Base-by-base conservation (phyloP, 352 stramenopile genomes). In the Phytophthora tentaculata region DNA sequence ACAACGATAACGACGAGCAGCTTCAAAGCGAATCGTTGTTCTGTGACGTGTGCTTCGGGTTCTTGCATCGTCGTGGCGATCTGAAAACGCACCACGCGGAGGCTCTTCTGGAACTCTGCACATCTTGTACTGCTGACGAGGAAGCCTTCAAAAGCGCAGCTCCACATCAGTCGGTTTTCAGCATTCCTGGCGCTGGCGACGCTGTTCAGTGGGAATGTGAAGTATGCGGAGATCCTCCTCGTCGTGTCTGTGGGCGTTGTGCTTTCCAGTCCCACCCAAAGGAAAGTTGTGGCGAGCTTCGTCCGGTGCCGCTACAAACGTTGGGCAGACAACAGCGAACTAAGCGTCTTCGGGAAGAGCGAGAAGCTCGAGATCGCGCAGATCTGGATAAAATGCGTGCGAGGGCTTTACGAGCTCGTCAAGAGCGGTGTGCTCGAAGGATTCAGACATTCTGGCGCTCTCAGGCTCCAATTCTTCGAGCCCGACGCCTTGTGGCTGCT, bases 21-120 rank as follows among this genome's bases (percentile, higher is more conserved):
- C 64, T 23, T 20, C 52, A 57, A 35, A 74, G 49, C 24, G 74
- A 88, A 16, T 51, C 59, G 9, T 65, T 86, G 9, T 91, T 83
- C 56, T 92, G 84, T 56, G 84, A 91, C 32, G 79, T 86, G 12
- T 92, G 82, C 48, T 92, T 88, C 63, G 74, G 62, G 0, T 92
- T 83, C 49, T 52, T 73, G 17, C 84, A 92, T 51, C 76, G 56
- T 10, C 78, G 75, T 8, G 84, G 84, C 14, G 68, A 61, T 2
- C 51, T 91, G 9, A 73, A 82, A 57, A 48, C 58, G 0, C 84
- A 92, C 52, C 74, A 71, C 10, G 79, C 71, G 0, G 54, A 68
- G 9, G 48, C 67, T 13, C 39, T 91, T 44, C 48, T 90, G 4
- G 81, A 91, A 47, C 64, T 84, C 24, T 91, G 83, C 29, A 52